Conservation (phyloP, 2,329 filamentous ascomycete genomes). For the Sarocladium brachiariae region DNA sequence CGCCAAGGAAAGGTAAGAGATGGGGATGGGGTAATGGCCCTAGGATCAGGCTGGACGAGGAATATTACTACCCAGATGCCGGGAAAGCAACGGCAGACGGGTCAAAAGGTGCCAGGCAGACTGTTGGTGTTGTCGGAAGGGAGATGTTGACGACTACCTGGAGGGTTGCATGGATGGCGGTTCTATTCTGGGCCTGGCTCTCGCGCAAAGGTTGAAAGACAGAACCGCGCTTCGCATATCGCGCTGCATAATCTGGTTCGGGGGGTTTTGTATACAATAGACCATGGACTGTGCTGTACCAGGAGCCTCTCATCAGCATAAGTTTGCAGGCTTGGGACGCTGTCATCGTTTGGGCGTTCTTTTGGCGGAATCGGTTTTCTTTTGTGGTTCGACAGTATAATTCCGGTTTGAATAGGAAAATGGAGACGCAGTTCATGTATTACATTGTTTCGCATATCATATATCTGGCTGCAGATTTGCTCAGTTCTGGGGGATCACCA, state of each 20-base stretch:
- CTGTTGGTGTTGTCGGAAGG: conserved; percentile 39
- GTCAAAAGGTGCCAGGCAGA: conserved; percentile 22
- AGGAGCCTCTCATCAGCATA: too few relatives aligned
- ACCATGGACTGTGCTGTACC: too few relatives aligned
- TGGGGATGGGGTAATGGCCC: conserved; percentile 38
- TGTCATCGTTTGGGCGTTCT: too few relatives aligned
- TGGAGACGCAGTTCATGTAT: too few relatives aligned
- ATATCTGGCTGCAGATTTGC: too few relatives aligned
- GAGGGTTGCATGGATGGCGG: conserved; percentile 56
- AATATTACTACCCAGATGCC: conserved; percentile 37
- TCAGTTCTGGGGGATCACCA: too few relatives aligned
- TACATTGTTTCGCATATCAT: too few relatives aligned
- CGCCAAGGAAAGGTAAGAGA: conserved; percentile 20
- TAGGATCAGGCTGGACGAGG: conserved; percentile 46
- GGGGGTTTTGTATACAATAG: not conserved
- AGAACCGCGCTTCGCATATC: too few relatives aligned
- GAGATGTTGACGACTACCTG: conserved; percentile 58
- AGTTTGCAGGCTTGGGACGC: too few relatives aligned
- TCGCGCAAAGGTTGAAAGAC: conserved; percentile 49
- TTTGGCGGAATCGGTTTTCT: too few relatives aligned
- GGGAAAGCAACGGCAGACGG: conserved; percentile 15
- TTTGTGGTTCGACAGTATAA: too few relatives aligned
- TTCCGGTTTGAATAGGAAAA: too few relatives aligned
- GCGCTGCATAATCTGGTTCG: not conserved
- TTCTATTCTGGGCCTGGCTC: conserved; percentile 60